Conservation (phyloP, 176 grass and related monocot species). For the Bonia amplexicaulis region DNA sequence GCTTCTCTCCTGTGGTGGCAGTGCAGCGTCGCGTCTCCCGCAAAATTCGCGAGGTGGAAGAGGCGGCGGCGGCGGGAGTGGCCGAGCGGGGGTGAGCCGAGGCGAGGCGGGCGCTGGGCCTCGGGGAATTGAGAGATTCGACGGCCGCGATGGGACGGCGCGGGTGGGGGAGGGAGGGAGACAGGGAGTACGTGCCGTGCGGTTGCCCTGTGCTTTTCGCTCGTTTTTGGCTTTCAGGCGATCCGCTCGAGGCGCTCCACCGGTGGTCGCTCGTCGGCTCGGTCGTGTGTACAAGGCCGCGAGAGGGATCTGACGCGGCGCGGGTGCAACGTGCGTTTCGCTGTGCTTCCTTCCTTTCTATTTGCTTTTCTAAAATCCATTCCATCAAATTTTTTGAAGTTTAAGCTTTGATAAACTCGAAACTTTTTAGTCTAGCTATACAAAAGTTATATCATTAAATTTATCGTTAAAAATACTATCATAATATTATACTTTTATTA, state of each 20-base stretch:
- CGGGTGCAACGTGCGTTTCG: not conserved
- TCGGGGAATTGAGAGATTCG: not conserved
- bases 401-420: no score
- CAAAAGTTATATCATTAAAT: no score
- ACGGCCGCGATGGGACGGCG: constrained; percentile 17
- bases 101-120: not conserved
- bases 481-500: no score
- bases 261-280: not conserved
- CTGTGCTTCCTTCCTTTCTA: no score
- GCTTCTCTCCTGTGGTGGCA: not conserved
- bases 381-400: no score
- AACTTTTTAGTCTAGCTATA: no score
- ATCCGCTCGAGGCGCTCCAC: not conserved
- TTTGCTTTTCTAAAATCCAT: no score
- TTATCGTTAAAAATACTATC: no score
- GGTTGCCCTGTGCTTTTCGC: not conserved
- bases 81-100: not conserved
- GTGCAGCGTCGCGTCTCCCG: constrained; percentile 14
- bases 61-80: not conserved
- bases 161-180: not conserved
- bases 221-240: not conserved
- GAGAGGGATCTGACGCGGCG: not conserved
- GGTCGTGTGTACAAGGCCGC: no score
- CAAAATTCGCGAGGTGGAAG: not conserved
- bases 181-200: no score